Evolutionary conservation across 805 yeast species (phyloP).

Genomic region (Metschnikowia proteae): DNA sequence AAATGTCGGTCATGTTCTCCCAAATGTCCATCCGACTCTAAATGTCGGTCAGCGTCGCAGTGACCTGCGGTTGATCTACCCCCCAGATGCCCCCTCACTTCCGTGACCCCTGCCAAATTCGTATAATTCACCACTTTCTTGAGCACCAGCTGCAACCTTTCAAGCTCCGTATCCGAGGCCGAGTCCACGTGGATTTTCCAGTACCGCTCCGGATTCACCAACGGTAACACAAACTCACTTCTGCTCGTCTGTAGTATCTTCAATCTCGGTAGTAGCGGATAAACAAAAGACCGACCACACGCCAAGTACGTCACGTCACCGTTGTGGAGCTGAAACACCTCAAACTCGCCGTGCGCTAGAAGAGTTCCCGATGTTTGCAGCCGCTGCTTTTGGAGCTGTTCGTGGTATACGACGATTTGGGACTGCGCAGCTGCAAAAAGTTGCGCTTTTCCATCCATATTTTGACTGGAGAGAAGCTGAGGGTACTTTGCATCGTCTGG

Average conservation of each 20-base stretch:
- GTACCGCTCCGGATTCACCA: constrained; percentile 71
- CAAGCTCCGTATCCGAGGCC: constrained; percentile 24
- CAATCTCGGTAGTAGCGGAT: constrained; percentile 67
- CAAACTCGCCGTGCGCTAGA: constrained; percentile 59
- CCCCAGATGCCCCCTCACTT: neutral
- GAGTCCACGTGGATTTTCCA: constrained; percentile 54
- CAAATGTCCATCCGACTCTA: no score
- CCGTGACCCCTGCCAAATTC: constrained; percentile 24
- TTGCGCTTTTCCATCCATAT: constrained; percentile 35
- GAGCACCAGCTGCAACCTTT: constrained; percentile 35
- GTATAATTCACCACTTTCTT: constrained; percentile 40
- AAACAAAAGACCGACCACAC: constrained; percentile 64
- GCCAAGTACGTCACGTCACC: constrained; percentile 57
- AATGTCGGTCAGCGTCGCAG: no score
- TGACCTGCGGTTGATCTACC: no score
- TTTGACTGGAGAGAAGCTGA: constrained; percentile 15
- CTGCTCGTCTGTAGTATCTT: constrained; percentile 49
- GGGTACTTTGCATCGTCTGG: constrained; percentile 12
- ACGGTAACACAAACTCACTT: constrained; percentile 55
- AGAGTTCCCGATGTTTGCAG: constrained; percentile 37
- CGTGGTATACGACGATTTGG: constrained; percentile 36
- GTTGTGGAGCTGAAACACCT: constrained; percentile 55
- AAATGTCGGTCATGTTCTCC: no score
- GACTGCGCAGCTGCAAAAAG: constrained; percentile 32
- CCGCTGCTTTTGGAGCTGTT: constrained; percentile 21